Evolutionary conservation across 2,329 filamentous ascomycete genomes (phyloP).

Genomic region (Pseudonectria foliicola): DNA sequence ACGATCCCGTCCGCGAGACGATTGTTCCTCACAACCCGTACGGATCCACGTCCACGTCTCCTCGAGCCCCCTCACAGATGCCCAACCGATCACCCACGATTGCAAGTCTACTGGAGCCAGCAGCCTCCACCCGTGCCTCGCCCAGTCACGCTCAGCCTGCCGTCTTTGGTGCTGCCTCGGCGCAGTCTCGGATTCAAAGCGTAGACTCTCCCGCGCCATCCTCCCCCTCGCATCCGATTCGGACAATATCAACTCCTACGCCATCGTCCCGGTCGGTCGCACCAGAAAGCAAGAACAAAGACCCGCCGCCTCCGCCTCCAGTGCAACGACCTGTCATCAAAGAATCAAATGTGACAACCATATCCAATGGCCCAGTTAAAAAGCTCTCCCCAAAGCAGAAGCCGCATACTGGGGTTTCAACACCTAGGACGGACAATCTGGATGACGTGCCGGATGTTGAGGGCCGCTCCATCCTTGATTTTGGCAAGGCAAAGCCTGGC

Average conservation of each 20-base stretch:
- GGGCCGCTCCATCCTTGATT: constrained; percentile 54
- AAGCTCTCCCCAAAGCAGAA: constrained; percentile 43
- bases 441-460: constrained; percentile 40
- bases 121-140: constrained; percentile 24
- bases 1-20: constrained; percentile 57
- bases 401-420: constrained; percentile 31
- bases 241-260: constrained; percentile 26
- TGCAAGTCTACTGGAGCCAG: constrained; percentile 71
- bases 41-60: constrained; percentile 40
- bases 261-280: constrained; percentile 24
- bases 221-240: constrained; percentile 35
- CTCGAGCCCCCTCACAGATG: constrained; percentile 34
- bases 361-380: constrained; percentile 35
- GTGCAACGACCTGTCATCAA: constrained; percentile 27
- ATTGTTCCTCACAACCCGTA: constrained; percentile 47
- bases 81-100: constrained; percentile 68
- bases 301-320: constrained; percentile 28
- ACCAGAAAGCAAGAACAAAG: constrained; percentile 31
- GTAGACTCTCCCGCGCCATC: constrained; percentile 34
- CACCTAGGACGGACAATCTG: constrained; percentile 42
- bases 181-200: constrained; percentile 25
- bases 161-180: constrained; percentile 19
- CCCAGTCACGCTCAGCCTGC: constrained; percentile 22
- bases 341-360: constrained; percentile 35
- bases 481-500: constrained; percentile 51